Base-by-base conservation (phyloP, 192 early-diverging fungal species). In the Martensiomyces pterosporus region DNA sequence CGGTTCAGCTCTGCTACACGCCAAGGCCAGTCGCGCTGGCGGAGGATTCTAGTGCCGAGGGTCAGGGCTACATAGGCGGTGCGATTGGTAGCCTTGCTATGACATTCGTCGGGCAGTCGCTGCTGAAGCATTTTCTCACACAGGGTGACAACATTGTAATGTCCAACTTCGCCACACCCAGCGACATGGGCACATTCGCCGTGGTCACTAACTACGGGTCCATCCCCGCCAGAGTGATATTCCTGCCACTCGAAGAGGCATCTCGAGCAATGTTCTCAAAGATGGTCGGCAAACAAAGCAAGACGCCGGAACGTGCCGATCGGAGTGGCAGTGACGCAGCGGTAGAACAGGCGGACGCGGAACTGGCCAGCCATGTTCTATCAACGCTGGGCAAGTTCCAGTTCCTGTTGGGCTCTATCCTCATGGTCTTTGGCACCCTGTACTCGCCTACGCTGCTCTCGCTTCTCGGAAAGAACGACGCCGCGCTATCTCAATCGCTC, bases 81-180 rank as follows among this genome's bases (percentile, higher is more conserved):
- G 43, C 71, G 12, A 61, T 86, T 19, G 57, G 82, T n/a, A 62
- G 77, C n/a, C 50, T 99, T 25, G 81, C 87, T 3, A 64, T 76
- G 24, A 84, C 82, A 3, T 86, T 97, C 58, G 85, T 87, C 1
- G 81, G 82, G 2, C 93, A 97, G 63, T 90, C 92, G 0, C 43
- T 92, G 13, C 69, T 97, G n/a, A 99, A 99, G 59, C 89, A 97
- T 57, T 39, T 94, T 9, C 58, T 99, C 23, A 97, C 96, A 3
- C 91, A 94, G 66, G 96, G 93, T n/a, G 96, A 99, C 65, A 92
- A 91, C 57, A 87, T 99, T 75, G 52, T 92, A n/a, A 78, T 94
- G 60, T 57, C 89, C 13, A 63, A 53, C 22, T 68, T 85, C 24
- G 81, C 82, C 6, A 52, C 54, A 1, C 55, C 63, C 3, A 49